Base-by-base conservation (phyloP, 2,329 filamentous ascomycete genomes). In the Dichotomopilus funicola region DNA sequence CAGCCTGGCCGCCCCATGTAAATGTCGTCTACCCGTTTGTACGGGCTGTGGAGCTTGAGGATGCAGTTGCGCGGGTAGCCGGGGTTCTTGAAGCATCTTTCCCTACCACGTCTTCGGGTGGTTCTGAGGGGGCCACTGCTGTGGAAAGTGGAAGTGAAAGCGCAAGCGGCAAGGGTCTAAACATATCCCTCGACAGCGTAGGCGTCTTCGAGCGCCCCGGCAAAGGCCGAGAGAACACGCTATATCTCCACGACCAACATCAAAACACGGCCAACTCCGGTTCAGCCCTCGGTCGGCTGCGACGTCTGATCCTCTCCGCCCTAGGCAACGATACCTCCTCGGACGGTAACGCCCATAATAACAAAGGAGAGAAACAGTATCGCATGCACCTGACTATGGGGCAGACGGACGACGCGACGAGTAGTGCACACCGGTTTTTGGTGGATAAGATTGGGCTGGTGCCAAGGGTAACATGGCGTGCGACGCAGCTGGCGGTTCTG, bases 1-100 rank as follows among this genome's bases (percentile, higher is more conserved):
- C 72, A 33, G 80, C 75, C 67, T 88, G 85, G 85, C 83, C 84
- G 3, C 80, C 83, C 10, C 85, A 87, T 62, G 65, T 87, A 63
- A 88, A 87, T 61, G 67, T 88, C 33, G 62, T 86, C 27, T 87
- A 87, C 64, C 85, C 84, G 0, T 88, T 87, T 65, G 80, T 86
- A 6, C 65, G 68, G 2, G 68, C 73, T 0, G 74, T 78, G 2
- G 61, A 62, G 7, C 71, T 88, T 2, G 62, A 69, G 1, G 62
- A 65, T 19, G 80, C 78, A 1, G 70, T 70, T 1, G 65, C 72
- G 3, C 64, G 68, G 11, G 70, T 79, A 38, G 63, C 72, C 5
- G n/a, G 44, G 3, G 38, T 33, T 2, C 35, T 56, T 4, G 5
- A 13, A n/a, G 3, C 40, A 27, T 11, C 49, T 13, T 34, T 34